Percentiles rank a stretch among this genome's conserved stretches.
Evolutionary conservation across 306 rosid genomes (phyloP).

Genomic region (Calophaca sinica): DNA sequence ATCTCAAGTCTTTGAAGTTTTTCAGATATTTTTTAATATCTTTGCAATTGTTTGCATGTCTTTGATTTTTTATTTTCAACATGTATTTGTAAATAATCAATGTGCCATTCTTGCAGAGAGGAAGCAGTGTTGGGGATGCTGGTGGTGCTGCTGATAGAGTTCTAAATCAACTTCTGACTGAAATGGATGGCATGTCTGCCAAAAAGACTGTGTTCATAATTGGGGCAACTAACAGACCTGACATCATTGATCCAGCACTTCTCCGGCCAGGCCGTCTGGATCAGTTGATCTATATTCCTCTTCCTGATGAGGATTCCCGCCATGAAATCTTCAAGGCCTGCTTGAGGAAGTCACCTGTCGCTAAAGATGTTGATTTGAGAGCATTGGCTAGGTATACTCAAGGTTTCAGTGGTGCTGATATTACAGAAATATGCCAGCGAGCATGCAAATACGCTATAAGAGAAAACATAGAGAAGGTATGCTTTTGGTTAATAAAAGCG

Average conservation of each 20-base stretch:
- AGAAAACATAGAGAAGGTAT: slow-evolving; percentile 68
- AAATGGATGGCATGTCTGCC: slow-evolving; percentile 70
- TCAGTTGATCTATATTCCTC: slow-evolving; percentile 70
- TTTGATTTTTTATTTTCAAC: slow-evolving; percentile 12
- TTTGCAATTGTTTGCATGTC: not conserved
- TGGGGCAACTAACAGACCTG: slow-evolving; percentile 70
- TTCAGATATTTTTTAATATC: not conserved
- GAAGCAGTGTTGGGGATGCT: slow-evolving; percentile 61
- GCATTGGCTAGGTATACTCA: slow-evolving; percentile 61
- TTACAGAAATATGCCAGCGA: slow-evolving; percentile 69
- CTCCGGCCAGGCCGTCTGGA: slow-evolving; percentile 69
- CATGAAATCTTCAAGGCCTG: slow-evolving; percentile 61
- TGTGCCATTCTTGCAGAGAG: slow-evolving; percentile 53
- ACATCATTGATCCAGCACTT: slow-evolving; percentile 69
- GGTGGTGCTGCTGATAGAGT: slow-evolving; percentile 70
- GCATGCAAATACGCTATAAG: slow-evolving; percentile 72
- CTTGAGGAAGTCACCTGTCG: slow-evolving; percentile 65
- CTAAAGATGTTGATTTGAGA: slow-evolving; percentile 63
- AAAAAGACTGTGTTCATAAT: slow-evolving; percentile 66
- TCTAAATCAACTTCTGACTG: slow-evolving; percentile 65
- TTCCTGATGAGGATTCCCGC: slow-evolving; percentile 69
- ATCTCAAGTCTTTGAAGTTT: too few species aligned
- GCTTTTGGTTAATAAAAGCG: not conserved
- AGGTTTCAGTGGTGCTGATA: slow-evolving; percentile 70
- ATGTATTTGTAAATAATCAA: not conserved